phyloP scores from a whole-genome alignment of 768 basidiomycete species.

The Podaxis sp. region DNA sequence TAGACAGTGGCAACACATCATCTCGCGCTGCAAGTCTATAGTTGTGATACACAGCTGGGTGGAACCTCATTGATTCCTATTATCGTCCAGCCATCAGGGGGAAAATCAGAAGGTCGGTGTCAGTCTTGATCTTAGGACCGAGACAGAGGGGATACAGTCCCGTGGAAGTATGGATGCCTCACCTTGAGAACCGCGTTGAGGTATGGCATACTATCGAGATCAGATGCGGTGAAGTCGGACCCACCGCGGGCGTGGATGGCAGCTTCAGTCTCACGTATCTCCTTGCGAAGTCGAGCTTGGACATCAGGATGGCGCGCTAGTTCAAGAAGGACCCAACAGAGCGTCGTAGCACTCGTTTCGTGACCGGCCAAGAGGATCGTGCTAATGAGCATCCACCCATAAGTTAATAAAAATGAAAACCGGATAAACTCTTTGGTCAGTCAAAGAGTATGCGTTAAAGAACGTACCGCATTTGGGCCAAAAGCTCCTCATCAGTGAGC shows the following conservation, averaged over 20 bases:
- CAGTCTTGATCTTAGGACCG: neutral
- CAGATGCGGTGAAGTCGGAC: conserved; percentile 36
- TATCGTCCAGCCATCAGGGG: neutral
- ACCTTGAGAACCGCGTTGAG: conserved; percentile 48
- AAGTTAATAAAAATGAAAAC: conserved; percentile 37
- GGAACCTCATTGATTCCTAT: conserved; percentile 47
- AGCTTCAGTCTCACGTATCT: conserved; percentile 46
- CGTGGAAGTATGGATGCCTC: conserved; percentile 15
- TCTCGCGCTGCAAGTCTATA: conserved; percentile 46
- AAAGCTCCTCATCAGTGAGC: conserved; percentile 49
- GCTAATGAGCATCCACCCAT: conserved; percentile 35
- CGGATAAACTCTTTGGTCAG: conserved; percentile 19
- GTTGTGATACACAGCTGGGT: conserved; percentile 37
- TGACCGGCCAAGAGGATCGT: conserved; percentile 53
- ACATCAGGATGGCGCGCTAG: conserved; percentile 57
- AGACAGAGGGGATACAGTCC: neutral
- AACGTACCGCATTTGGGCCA: conserved; percentile 53
- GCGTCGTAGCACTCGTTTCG: conserved; percentile 59
- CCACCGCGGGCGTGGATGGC: conserved; percentile 37
- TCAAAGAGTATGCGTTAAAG: conserved; percentile 16
- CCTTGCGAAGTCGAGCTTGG: conserved; percentile 61
- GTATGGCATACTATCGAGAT: conserved; percentile 53
- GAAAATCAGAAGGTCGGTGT: neutral
- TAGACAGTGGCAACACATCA: conserved; percentile 58
- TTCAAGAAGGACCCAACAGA: conserved; percentile 64